Evolutionary conservation across 441 rosid species (phyloP), one percentile per base, ranked within the genome.

Genomic region (Gossypium aridum): DNA sequence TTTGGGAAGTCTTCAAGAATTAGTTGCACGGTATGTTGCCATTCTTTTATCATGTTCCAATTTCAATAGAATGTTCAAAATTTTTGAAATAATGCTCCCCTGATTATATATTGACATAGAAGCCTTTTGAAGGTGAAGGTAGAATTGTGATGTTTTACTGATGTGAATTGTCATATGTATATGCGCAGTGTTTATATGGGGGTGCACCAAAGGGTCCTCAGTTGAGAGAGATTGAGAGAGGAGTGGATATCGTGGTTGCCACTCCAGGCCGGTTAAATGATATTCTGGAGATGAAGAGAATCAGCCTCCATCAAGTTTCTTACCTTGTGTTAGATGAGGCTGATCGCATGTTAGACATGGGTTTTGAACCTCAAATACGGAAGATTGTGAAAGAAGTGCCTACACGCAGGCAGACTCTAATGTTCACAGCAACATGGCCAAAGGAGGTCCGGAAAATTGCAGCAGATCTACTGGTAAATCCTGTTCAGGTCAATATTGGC

Each of bases 311-410:
- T 67, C 99, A 96, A 80, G 87, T 96, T 71, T 93, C 98, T 53
- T 93, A 93, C 85, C 98, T 96, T 75, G 99, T 96, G 76, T 82
- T 93, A n/a, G 98, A 96, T 77, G 99, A 96, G 87, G 99, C 98
- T 76, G 99, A 96, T 85, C 92, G 98, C 69, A 96, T 96, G 99
- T 82, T 96, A 80, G 99, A 96, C 82, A 96, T 96, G 99, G 99
- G 99, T 54, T 96, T 96, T 77, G 99, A 96, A 75, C 99, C 98
- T 39, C 99, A 96, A 76, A 96, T 96, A 80, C 77, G 99, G 75
- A 96, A 93, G 89, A 92, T 96, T 78, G 98, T 96, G 71, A 96
- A 90, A 49, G 98, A 91, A 84, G 93, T 93, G 14, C 99, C 99
- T 55, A 74, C 94, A 26, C 89, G 92, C 64, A 94, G 99, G 56